phyloP scores from a whole-genome alignment of 768 basidiomycete species.

The Tylopilus cervinicoccineus region DNA sequence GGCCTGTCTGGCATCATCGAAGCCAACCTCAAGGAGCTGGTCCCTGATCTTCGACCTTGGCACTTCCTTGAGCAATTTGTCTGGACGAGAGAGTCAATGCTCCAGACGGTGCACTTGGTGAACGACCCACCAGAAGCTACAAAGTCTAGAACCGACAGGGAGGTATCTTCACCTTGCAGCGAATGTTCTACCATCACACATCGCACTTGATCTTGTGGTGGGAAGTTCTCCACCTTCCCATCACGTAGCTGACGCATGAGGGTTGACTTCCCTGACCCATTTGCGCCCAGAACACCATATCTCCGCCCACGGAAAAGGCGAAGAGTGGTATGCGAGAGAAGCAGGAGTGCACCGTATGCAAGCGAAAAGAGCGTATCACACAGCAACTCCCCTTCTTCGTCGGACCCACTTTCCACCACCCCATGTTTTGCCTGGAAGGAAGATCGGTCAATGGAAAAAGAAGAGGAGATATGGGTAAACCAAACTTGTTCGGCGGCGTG shows the following conservation, averaged over 20 bases:
- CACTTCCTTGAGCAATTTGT: conserved; percentile 60
- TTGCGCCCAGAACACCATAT: conserved; percentile 95
- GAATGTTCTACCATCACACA: conserved; percentile 98
- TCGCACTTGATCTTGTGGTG: conserved; percentile 78
- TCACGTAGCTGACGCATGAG: conserved; percentile 94
- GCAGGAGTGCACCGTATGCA: conserved; percentile 90
- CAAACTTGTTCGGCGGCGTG: conserved; percentile 60
- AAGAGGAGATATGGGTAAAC: conserved; percentile 13
- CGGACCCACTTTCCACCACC: conserved; percentile 35
- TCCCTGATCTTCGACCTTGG: conserved; percentile 69
- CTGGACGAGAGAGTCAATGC: conserved; percentile 34
- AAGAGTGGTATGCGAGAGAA: conserved; percentile 91
- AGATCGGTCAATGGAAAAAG: conserved; percentile 8
- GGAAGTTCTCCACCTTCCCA: conserved; percentile 96
- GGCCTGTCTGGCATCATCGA: conserved; percentile 79
- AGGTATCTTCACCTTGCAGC: conserved; percentile 88
- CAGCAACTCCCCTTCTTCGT: conserved; percentile 79
- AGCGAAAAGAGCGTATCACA: conserved; percentile 94
- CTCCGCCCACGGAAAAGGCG: conserved; percentile 86
- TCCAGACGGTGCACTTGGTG: conserved; percentile 2
- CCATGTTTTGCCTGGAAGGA: conserved; percentile 56
- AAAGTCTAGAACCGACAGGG: conserved; percentile 81
- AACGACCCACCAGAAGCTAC: conserved; percentile 67
- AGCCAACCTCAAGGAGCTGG: conserved; percentile 86
- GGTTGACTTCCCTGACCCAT: conserved; percentile 94